A percentile compares a stretch with the other conserved stretches of the same genome.
These are phyloP conservation scores for Hibiscus mutabilis DNA, from an alignment of 345 rosid genomes.

Conservation along the genomic window DNA sequence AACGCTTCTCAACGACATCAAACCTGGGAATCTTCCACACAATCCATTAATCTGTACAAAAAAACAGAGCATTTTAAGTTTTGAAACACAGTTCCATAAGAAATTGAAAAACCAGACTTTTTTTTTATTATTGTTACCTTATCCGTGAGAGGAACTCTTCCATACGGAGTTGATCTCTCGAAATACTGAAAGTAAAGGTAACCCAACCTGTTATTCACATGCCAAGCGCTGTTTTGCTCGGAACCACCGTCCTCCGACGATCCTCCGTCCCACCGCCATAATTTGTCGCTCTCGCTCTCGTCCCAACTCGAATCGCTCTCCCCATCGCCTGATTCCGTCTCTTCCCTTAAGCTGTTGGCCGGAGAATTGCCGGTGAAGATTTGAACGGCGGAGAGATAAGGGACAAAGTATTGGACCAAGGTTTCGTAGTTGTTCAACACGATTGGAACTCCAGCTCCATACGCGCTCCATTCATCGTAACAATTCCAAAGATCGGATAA, in stretches of 20 bases:
- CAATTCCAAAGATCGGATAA: constrained; percentile 77
- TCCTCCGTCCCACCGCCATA: background rate
- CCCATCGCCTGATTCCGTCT: constrained; percentile 57
- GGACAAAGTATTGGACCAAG: constrained; percentile 87
- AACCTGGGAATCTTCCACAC: constrained; percentile 62
- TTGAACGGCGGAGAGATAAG: constrained; percentile 92
- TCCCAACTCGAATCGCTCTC: constrained; percentile 84
- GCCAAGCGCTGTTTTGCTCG: constrained; percentile 55
- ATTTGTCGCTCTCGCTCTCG: constrained; percentile 50
- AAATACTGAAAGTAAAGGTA: constrained; percentile 41
- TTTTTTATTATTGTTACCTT: constrained; percentile 49
- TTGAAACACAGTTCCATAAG: background rate
- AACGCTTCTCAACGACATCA: constrained; percentile 86
- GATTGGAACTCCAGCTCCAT: constrained; percentile 95
- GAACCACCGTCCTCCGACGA: constrained; percentile 51
- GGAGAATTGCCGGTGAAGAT: constrained; percentile 74
- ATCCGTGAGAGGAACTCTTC: constrained; percentile 76
- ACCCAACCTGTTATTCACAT: constrained; percentile 51
- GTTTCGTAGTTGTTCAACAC: constrained; percentile 54
- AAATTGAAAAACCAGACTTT: background rate
- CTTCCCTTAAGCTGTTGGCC: constrained; percentile 70
- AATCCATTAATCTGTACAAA: constrained; percentile 59
- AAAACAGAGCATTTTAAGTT: background rate
- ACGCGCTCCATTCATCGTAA: constrained; percentile 98
- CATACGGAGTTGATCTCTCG: constrained; percentile 35